Conservation (phyloP, 176 grass and related monocot genomes). For the Avena eriantha region DNA sequence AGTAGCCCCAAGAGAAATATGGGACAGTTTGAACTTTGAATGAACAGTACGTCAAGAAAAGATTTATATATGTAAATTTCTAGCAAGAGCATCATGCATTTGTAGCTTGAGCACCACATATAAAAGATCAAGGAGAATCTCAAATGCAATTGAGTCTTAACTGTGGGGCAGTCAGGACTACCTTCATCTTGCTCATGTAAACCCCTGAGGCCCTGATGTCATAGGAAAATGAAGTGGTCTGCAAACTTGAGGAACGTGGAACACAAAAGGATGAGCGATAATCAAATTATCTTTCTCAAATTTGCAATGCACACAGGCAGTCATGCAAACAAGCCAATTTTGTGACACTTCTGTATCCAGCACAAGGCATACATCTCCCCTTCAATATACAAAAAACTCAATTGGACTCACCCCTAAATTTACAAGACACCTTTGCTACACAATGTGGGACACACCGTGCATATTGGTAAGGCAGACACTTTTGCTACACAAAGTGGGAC, state of each 20-base stretch:
- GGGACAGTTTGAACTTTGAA: background rate
- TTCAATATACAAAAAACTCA: constrained; percentile 41
- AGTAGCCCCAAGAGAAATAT: constrained; percentile 1
- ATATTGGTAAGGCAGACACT: background rate
- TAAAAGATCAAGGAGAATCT: background rate
- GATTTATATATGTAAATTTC: background rate
- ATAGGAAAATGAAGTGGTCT: background rate
- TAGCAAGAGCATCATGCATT: background rate
- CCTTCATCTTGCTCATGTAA: background rate
- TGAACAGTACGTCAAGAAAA: background rate
- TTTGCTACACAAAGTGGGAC: constrained; percentile 24
- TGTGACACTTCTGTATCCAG: background rate
- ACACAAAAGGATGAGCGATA: background rate
- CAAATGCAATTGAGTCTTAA: background rate
- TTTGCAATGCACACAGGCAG: constrained; percentile 28
- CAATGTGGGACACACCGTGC: background rate
- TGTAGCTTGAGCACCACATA: background rate
- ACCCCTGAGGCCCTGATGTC: background rate
- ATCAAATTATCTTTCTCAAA: constrained; percentile 10
- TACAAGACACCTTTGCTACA: constrained; percentile 2
- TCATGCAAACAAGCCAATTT: constrained; percentile 33
- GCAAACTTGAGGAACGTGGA: background rate
- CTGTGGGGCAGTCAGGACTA: background rate
- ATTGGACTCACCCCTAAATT: background rate
- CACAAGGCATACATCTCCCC: background rate